A percentile compares a stretch with the other conserved stretches of the same genome.
phyloP scores from a whole-genome alignment of 148 eudicot species.

The Suaeda aralocaspica region DNA sequence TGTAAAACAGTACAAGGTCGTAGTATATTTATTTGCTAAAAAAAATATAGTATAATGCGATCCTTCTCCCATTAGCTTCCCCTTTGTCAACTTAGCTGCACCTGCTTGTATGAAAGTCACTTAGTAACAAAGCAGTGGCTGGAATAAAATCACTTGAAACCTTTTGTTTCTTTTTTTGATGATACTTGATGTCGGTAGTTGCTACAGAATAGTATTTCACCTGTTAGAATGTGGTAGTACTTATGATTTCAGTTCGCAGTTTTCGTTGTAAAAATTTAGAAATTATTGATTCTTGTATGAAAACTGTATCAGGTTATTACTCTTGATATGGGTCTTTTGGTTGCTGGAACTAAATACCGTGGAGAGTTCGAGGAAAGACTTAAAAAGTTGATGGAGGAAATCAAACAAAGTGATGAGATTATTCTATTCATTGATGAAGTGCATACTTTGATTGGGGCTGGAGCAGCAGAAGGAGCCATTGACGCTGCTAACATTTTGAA shows the following conservation, averaged over 20 bases:
- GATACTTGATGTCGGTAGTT: background rate
- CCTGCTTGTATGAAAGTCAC: background rate
- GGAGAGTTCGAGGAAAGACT: slow-evolving; percentile 92
- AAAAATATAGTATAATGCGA: background rate
- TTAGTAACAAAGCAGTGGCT: background rate
- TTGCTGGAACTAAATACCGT: slow-evolving; percentile 92
- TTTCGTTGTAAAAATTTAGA: background rate
- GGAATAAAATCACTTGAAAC: background rate
- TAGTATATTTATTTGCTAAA: background rate
- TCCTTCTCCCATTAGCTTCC: background rate
- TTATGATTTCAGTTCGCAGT: background rate
- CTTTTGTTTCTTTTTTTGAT: too few species aligned
- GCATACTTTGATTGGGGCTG: slow-evolving; percentile 87
- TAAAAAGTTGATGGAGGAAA: slow-evolving; percentile 93
- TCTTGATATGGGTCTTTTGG: slow-evolving; percentile 89
- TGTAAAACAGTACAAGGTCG: background rate
- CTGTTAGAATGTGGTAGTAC: background rate
- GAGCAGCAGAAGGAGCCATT: slow-evolving; percentile 95
- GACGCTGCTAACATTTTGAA: slow-evolving; percentile 94
- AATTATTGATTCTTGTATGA: background rate
- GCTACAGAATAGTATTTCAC: too few species aligned
- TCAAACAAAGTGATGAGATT: slow-evolving; percentile 74
- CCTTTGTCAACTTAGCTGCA: background rate
- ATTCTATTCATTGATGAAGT: slow-evolving; percentile 90
- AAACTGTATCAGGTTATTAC: slow-evolving; percentile 61